Evolutionary conservation across 345 rosid species (phyloP).

Genomic region (Hibiscus syriacus): DNA sequence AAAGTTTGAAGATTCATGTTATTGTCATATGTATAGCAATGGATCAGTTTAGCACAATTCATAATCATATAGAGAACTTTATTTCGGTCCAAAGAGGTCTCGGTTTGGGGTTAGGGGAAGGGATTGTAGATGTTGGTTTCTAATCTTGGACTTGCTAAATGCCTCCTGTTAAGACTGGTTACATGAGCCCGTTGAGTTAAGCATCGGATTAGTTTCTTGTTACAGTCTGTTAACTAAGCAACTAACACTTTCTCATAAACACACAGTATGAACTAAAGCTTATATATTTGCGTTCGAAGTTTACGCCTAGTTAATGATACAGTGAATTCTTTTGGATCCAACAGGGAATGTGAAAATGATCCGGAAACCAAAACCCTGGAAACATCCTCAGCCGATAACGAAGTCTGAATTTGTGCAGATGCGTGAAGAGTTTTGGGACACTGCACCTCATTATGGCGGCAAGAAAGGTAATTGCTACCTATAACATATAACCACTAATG

Average conservation of each 20-base stretch:
- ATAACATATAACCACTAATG: not conserved
- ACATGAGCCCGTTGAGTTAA: not conserved
- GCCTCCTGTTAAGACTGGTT: not conserved
- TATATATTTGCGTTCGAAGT: not conserved
- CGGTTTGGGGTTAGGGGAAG: not conserved
- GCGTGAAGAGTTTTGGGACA: conserved; percentile 95
- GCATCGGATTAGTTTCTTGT: not conserved
- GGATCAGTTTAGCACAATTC: not conserved
- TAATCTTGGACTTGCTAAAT: no score
- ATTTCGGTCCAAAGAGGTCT: not conserved
- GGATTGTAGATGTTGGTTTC: not conserved
- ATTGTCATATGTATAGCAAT: not conserved
- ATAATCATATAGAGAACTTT: not conserved
- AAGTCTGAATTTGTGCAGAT: conserved; percentile 67
- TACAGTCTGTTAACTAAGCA: not conserved
- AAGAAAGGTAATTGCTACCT: conserved; percentile 46
- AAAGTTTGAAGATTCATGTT: not conserved
- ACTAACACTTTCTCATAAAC: not conserved
- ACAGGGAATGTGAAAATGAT: conserved; percentile 60
- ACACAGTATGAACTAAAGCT: not conserved
- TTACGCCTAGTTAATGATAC: not conserved
- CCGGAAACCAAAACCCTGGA: conserved; percentile 87
- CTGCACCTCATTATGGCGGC: conserved; percentile 95
- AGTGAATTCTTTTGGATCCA: not conserved
- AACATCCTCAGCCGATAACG: conserved; percentile 72